Percentiles rank a stretch among this genome's conserved stretches.
phyloP scores from a whole-genome alignment of 2,329 filamentous ascomycete species.

The Colletotrichum falcatum region DNA sequence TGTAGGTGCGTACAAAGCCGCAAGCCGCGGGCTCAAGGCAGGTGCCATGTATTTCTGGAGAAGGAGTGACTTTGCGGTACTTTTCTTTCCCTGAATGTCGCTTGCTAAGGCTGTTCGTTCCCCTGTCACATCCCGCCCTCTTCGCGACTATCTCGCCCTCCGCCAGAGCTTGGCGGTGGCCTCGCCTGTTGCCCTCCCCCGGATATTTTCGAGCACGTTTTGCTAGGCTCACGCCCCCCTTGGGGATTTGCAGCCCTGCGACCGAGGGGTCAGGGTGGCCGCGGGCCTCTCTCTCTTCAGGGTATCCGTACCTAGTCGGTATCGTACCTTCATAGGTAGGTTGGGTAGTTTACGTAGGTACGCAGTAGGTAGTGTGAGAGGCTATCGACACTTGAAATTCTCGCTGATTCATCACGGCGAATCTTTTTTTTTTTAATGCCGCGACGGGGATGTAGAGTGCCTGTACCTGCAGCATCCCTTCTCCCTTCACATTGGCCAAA shows the following conservation, averaged over 20 bases:
- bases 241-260: slow-evolving; percentile 20
- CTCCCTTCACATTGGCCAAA: background rate
- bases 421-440: slow-evolving; percentile 21
- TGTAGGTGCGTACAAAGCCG: background rate
- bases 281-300: background rate
- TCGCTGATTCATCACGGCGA: background rate
- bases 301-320: background rate
- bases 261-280: slow-evolving; percentile 1
- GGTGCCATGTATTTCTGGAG: slow-evolving; percentile 12
- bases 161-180: slow-evolving; percentile 12
- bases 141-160: slow-evolving; percentile 35
- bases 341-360: no score
- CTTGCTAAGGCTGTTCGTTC: slow-evolving; percentile 4
- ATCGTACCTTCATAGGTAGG: no score
- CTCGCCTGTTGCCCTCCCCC: slow-evolving; percentile 10
- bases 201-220: slow-evolving; percentile 37
- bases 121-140: slow-evolving; percentile 26
- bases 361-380: background rate
- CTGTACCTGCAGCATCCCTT: slow-evolving; percentile 9
- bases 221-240: slow-evolving; percentile 34
- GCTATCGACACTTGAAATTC: slow-evolving; percentile 4
- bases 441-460: background rate
- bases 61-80: slow-evolving; percentile 10
- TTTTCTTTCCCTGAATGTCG: background rate
- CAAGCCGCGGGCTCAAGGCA: background rate